Base-by-base conservation (phyloP, 129 eudicot species). In the Solidago caesia region DNA sequence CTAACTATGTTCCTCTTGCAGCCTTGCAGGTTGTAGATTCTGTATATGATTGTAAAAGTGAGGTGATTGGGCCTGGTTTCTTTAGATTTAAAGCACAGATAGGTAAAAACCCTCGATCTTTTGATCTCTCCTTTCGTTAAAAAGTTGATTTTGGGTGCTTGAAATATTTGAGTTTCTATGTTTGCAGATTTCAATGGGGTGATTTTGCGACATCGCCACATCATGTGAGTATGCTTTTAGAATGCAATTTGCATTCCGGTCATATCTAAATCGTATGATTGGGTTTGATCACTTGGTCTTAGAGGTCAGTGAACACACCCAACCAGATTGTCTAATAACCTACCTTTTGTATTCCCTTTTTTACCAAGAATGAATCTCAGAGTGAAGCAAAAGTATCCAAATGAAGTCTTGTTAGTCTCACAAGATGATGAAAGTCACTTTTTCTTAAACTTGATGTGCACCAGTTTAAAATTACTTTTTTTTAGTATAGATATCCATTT, bases 21-120 rank as follows among this genome's bases (percentile, higher is more conserved):
- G 98, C 21, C 21, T 21, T 21, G 21, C 21, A 21, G 21, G 98
- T 94, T 86, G 98, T 94, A 45, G 98, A 94, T 88, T 76, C 97
- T 78, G 83, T 90, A 43, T 90, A 94, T 88, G 98, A 94, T 81
- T 88, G 96, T 86, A 94, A 94, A 85, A 94, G 98, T 16, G 98
- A 94, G 87, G 98, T 94, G 73, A 94, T 94, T 65, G 97, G 98
- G 63, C 98, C 97, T 73, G 98, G 98, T 42, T 90, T 88, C 79
- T 90, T 94, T 58, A 84, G 98, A 83, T 94, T 94, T 75, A 94
- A 94, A 84, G 98, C 97, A 49, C 96, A 94, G 78, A 94, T 94
- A 84, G 98, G 98, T 91, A 80, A 82, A 27, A 8, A 47, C 10
- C 15, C 43, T 39, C 13, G 15, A 29, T 25, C 57, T 43, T 60